A percentile compares a stretch with the other conserved stretches of the same genome.
phyloP scores from a whole-genome alignment of 129 eudicot species.

The Pseudognaphalium luteoalbum region DNA sequence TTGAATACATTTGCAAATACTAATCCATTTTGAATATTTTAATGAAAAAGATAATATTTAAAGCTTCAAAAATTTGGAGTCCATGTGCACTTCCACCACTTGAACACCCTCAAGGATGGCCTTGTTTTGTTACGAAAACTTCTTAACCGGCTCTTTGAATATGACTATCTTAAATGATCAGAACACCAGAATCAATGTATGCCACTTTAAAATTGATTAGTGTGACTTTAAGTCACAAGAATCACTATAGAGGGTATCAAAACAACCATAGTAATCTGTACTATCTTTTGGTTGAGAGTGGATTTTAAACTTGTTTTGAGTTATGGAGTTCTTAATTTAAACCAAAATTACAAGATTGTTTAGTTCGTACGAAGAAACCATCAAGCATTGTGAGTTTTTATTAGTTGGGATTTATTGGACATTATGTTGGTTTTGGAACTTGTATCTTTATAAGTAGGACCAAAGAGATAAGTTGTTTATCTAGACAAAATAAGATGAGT shows the following conservation, averaged over 20 bases:
- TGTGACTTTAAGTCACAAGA: not conserved
- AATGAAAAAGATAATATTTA: too few species aligned
- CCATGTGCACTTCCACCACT: too few species aligned
- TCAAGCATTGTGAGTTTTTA: conserved; percentile 7
- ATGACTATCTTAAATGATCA: not conserved
- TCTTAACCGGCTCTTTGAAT: not conserved
- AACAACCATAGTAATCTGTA: not conserved
- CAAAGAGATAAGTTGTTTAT: not conserved
- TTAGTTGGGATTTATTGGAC: not conserved
- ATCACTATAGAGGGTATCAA: not conserved
- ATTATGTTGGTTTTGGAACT: not conserved
- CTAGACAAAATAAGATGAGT: not conserved
- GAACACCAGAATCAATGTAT: not conserved
- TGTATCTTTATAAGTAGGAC: not conserved
- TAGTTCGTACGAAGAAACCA: conserved; percentile 2
- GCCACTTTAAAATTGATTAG: not conserved
- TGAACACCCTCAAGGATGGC: too few species aligned
- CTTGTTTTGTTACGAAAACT: not conserved
- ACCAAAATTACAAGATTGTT: not conserved
- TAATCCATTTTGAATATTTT: too few species aligned
- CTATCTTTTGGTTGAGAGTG: not conserved
- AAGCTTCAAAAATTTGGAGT: too few species aligned
- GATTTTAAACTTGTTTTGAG: not conserved
- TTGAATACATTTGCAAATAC: too few species aligned
- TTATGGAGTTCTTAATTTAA: not conserved